Evolutionary conservation across 2,329 filamentous ascomycete species (phyloP).

Genomic region (Trichoderma semiorbis): DNA sequence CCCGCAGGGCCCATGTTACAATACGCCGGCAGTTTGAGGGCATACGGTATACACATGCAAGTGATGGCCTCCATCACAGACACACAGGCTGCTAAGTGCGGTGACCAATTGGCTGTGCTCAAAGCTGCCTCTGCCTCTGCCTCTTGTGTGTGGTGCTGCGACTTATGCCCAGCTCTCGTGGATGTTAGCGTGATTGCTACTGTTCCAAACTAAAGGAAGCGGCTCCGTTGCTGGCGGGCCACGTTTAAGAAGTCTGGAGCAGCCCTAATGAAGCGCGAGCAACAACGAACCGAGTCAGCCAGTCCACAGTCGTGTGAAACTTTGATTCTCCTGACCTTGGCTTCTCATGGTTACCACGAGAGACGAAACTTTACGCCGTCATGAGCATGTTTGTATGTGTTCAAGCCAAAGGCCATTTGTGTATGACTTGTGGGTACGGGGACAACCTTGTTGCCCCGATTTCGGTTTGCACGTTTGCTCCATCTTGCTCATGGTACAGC

Average conservation of each 20-base stretch:
- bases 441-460: neutral
- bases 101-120: conserved; percentile 5
- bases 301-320: neutral
- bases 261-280: neutral
- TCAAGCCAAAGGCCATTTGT: neutral
- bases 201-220: neutral
- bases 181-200: neutral
- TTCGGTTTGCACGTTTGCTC: neutral
- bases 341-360: neutral
- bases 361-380: neutral
- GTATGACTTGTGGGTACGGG: neutral
- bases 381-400: neutral
- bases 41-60: neutral
- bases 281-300: neutral
- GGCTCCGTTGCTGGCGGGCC: conserved; percentile 5
- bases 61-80: neutral
- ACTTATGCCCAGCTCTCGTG: neutral
- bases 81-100: neutral
- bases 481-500: neutral
- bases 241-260: conserved; percentile 1
- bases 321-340: neutral
- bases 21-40: neutral
- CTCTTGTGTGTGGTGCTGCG: neutral
- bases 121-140: neutral
- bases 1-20: neutral